Evolutionary conservation across 257 asterid genomes (phyloP).

Genomic region (Primulina huaijiensis): DNA sequence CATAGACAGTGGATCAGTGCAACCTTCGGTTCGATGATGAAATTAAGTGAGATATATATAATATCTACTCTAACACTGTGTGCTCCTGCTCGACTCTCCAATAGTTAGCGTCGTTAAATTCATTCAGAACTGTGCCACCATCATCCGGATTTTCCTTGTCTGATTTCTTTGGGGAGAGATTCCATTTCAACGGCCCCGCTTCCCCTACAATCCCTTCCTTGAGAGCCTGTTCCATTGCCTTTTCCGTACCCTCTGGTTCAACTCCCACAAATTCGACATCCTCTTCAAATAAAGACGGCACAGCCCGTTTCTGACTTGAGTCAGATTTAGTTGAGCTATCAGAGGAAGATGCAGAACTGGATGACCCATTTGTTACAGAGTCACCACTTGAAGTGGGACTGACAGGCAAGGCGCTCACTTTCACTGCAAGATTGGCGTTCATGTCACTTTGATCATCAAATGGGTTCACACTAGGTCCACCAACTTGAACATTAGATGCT

Average conservation of each 20-base stretch:
- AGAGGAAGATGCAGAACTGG: conserved; percentile 36
- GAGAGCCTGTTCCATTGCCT: conserved; percentile 85
- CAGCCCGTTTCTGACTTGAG: conserved; percentile 39
- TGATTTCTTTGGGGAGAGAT: conserved; percentile 36
- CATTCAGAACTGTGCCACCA: conserved; percentile 54
- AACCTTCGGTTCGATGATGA: background rate
- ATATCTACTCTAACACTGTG: conserved; percentile 50
- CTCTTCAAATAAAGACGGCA: conserved; percentile 90
- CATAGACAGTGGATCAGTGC: background rate
- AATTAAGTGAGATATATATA: background rate
- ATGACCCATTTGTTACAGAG: conserved; percentile 43
- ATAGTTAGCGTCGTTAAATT: conserved; percentile 76
- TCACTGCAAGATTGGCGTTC: conserved; percentile 27
- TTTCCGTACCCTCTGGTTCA: conserved; percentile 59
- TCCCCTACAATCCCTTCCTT: conserved; percentile 96
- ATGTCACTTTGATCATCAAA: conserved; percentile 45
- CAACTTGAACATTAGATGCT: conserved; percentile 52
- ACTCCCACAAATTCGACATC: conserved; percentile 96
- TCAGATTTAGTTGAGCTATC: conserved; percentile 38
- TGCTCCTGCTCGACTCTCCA: conserved; percentile 98
- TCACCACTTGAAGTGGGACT: conserved; percentile 45
- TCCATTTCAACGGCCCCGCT: conserved; percentile 73
- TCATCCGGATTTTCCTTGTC: conserved; percentile 58
- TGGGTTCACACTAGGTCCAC: conserved; percentile 67
- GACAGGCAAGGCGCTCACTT: conserved; percentile 23